These are phyloP conservation scores for Yamadazyma friedrichii DNA, from an alignment of 1,139 yeast species.

Conservation along the genomic window DNA sequence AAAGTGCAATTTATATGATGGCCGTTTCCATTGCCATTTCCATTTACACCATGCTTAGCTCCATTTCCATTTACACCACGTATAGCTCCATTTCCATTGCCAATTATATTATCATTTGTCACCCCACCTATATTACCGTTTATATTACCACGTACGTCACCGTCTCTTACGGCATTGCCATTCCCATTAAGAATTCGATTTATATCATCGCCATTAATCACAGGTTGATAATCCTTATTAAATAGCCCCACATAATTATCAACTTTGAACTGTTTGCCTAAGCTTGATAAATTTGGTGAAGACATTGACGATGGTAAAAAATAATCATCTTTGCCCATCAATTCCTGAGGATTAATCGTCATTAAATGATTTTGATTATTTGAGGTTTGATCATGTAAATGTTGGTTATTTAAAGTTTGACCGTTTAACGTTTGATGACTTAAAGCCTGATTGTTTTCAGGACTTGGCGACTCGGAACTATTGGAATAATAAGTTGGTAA, in stretches of 20 bases:
- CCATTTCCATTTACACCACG: not conserved
- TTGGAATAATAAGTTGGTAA: slow-evolving; percentile 6
- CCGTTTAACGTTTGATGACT: too few species aligned
- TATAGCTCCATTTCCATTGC: not conserved
- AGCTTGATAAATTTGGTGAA: slow-evolving; percentile 13
- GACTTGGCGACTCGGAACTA: slow-evolving; percentile 10
- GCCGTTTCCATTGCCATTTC: not conserved
- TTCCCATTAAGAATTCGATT: not conserved
- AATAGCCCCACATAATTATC: not conserved
- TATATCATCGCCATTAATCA: slow-evolving; percentile 1
- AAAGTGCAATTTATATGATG: not conserved
- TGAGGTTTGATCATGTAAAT: slow-evolving; percentile 1
- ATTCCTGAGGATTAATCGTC: slow-evolving; percentile 36
- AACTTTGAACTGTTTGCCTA: not conserved
- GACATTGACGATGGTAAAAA: slow-evolving; percentile 17
- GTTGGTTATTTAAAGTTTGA: too few species aligned
- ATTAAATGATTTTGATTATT: slow-evolving; percentile 11
- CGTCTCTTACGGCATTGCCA: not conserved
- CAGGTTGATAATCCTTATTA: slow-evolving; percentile 1
- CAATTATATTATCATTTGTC: not conserved
- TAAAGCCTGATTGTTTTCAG: slow-evolving; percentile 1
- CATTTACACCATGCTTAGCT: not conserved
- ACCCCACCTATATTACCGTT: not conserved
- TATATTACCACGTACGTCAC: not conserved
- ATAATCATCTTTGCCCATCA: slow-evolving; percentile 15